Base-by-base conservation (phyloP, 257 asterid species). In the Penstemon newberryi region DNA sequence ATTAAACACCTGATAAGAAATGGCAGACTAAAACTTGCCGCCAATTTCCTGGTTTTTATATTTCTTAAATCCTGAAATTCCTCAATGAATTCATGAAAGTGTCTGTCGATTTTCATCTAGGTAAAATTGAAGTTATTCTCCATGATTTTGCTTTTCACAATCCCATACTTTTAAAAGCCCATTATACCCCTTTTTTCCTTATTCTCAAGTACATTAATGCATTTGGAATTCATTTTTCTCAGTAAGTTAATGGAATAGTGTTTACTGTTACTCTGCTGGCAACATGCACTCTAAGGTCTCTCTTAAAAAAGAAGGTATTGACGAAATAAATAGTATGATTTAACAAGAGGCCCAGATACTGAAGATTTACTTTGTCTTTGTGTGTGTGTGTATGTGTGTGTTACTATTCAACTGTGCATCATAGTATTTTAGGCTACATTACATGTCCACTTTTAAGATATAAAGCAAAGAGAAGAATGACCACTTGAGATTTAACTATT, bases 41-140 rank as follows among this genome's bases (percentile, higher is more conserved):
- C 18, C 39, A 66, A 67, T 49, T 53, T 41, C 52, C 9, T 38
- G 25, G 54, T 55, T 63, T 63, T 64, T 44, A 47, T 64, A 46
- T 33, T 33, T 63, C 33, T 15, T 59, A 4, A 25, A 63, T 18
- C 5, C 44, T 46, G 52, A n/a, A 49, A 6, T 41, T 59, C 64
- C 46, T 65, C 41, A 41, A 4, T 44, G 52, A 70, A 37, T 53
- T 51, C 72, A 56, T 55, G 56, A 51, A 19, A 52, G 46, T 42
- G 43, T 39, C 6, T 41, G 5, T 49, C 54, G 1, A 12, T 56
- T 4, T 52, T 57, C 46, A 11, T 42, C 15, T 40, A 49, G 62
- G 3, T 3, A 53, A 42, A 25, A 70, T 43, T 11, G 61, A 55
- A 71, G 6, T n/a, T 25, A 4, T 4, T 72, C 1, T 49, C 25